These are phyloP conservation scores for Tetrapyrgos nigripes DNA, from an alignment of 1,284 basidiomycete genomes.

Conservation along the genomic window DNA sequence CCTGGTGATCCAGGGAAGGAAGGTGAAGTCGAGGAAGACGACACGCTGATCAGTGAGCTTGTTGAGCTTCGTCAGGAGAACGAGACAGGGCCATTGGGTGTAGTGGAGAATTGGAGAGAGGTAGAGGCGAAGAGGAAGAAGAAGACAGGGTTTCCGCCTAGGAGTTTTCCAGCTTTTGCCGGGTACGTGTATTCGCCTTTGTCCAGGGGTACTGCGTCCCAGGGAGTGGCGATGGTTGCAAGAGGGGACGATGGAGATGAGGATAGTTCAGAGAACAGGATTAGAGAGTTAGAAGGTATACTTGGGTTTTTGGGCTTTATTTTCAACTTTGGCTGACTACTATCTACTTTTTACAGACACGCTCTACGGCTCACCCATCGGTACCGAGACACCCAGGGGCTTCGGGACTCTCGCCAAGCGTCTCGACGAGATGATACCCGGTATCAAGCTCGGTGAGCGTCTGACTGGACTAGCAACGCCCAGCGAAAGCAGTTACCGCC, in stretches of 20 bases:
- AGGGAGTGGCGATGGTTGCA: too few species aligned
- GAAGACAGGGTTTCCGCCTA: too few species aligned
- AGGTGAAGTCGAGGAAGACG: not conserved
- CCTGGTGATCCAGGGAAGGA: not conserved
- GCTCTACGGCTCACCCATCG: constrained; percentile 47
- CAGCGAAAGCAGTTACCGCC: not conserved
- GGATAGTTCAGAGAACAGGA: not conserved
- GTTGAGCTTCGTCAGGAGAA: not conserved
- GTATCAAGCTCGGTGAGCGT: constrained; percentile 51
- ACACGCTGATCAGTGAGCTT: not conserved
- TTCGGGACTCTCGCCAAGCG: constrained; percentile 40
- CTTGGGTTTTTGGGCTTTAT: constrained; percentile 26
- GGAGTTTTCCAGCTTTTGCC: too few species aligned
- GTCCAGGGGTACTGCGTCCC: too few species aligned
- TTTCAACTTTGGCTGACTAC: constrained; percentile 29
- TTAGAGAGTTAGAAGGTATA: constrained; percentile 15
- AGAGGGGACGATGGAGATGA: too few species aligned
- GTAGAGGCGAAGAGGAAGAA: not conserved
- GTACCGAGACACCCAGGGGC: constrained; percentile 48
- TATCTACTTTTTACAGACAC: constrained; percentile 36
- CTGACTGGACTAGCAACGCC: constrained; percentile 31
- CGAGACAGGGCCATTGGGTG: not conserved
- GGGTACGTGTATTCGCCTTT: too few species aligned
- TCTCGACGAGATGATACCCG: constrained; percentile 50
- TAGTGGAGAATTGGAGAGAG: not conserved